Base-by-base conservation (phyloP, 2,329 filamentous ascomycete genomes). In the Fusarium sulawesiense region DNA sequence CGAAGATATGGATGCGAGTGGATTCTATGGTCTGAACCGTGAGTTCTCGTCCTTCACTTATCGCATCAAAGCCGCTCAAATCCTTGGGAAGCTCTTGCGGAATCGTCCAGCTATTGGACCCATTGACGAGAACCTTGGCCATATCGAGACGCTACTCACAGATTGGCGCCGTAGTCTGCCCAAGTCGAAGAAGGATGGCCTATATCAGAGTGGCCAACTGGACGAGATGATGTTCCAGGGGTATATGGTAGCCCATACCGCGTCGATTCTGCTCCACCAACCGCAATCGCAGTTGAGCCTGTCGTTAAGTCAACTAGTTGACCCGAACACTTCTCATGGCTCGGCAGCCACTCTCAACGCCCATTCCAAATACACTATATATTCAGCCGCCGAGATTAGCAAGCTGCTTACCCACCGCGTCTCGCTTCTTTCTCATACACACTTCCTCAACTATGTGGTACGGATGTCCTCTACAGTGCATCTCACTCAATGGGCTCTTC, bases 201-300 rank as follows among this genome's bases (percentile, higher is more conserved):
- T 97, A 56, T 87, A 89, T 63, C 86, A 87, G 66, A 88, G 91
- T 72, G 91, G 93, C 32, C 86, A 89, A 56, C 84, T 94, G 13
- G 94, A 98, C 77, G 93, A 97, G 80, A 91, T 97, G 87, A 90
- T 97, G 80, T 97, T 97, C 81, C 93, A 97, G 78, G 94, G 93
- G 1, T 91, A 93, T 68, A 95, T 97, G 88, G 92, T 97, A 74
- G 86, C 83, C 32, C 82, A 88, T 66, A 86, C 86, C 9, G 88
- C 86, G 64, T 86, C 90, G 1, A 93, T 96, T 73, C 88, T 94
- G 70, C 86, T 96, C 20, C 92, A 96, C 76, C 91, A 94, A 70
- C 92, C 92, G 11, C 88, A 91, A 59, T 94, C 92, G 6, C 91
- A 93, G 73, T 85, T 95, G 20, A 90, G 92, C 78, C 87, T 84